These are phyloP conservation scores for Candolleomyces aberdarensis DNA, from an alignment of 768 basidiomycete species.

Conservation along the genomic window DNA sequence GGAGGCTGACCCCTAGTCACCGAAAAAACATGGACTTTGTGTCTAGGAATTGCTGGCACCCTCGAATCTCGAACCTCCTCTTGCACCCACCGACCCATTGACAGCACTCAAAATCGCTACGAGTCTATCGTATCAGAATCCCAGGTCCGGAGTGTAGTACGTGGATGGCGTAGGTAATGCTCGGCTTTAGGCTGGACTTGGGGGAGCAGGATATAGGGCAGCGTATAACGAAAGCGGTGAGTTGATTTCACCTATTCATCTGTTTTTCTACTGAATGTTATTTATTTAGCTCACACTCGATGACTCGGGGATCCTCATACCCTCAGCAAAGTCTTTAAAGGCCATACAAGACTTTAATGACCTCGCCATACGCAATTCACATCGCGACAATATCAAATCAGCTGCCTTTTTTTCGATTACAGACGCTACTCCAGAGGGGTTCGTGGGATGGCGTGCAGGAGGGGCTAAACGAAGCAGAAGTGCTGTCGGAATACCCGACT, in stretches of 20 bases:
- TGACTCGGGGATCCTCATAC: conserved; percentile 17
- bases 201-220: conserved; percentile 50
- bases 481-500: conserved; percentile 33
- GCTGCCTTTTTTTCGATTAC: conserved; percentile 53
- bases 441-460: conserved; percentile 51
- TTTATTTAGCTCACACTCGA: conserved; percentile 35
- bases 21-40: no score
- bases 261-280: not conserved
- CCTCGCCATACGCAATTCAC: conserved; percentile 25
- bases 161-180: conserved; percentile 66
- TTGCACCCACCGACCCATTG: conserved; percentile 63
- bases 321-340: conserved; percentile 25
- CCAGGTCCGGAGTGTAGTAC: conserved; percentile 65
- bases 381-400: conserved; percentile 45
- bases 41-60: conserved; percentile 65
- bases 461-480: conserved; percentile 49
- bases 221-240: conserved; percentile 68
- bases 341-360: conserved; percentile 33
- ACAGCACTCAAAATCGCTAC: conserved; percentile 53
- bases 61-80: conserved; percentile 55
- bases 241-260: conserved; percentile 22
- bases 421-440: conserved; percentile 50
- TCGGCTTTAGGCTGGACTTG: conserved; percentile 54
- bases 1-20: no score
- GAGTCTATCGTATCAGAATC: conserved; percentile 47